phyloP scores from a whole-genome alignment of 306 rosid genomes.

The Cucurbita maxima region DNA sequence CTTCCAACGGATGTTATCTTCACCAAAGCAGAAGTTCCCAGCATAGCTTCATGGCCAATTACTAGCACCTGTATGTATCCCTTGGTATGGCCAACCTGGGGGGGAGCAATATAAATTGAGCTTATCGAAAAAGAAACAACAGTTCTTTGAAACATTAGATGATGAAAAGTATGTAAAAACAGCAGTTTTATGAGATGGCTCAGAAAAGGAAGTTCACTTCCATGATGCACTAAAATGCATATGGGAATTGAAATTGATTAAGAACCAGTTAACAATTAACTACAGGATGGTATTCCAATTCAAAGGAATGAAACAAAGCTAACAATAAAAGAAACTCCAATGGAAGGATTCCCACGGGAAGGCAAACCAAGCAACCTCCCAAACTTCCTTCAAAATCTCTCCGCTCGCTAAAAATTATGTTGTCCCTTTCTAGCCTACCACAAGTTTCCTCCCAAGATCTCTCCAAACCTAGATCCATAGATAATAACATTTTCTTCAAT shows the following conservation, averaged over 20 bases:
- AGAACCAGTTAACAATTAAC: not conserved
- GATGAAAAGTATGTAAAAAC: not conserved
- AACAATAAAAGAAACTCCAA: too few relatives aligned
- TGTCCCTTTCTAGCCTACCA: too few relatives aligned
- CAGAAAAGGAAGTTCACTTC: conserved; percentile 1
- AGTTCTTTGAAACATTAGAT: not conserved
- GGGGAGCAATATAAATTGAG: conserved; percentile 14
- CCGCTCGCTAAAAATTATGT: too few relatives aligned
- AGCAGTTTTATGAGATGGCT: not conserved
- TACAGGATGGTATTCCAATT: too few relatives aligned
- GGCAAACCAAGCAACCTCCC: too few relatives aligned
- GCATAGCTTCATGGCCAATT: conserved; percentile 48
- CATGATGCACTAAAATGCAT: not conserved
- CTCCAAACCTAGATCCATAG: too few relatives aligned
- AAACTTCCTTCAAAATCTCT: too few relatives aligned
- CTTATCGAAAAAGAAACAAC: conserved; percentile 5
- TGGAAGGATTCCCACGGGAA: too few relatives aligned
- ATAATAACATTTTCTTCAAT: not conserved
- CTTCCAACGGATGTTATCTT: conserved; percentile 77
- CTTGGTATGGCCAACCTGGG: conserved; percentile 93
- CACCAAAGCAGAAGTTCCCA: conserved; percentile 74
- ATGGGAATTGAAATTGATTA: not conserved
- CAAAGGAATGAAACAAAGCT: too few relatives aligned
- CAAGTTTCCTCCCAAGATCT: too few relatives aligned
- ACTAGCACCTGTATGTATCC: conserved; percentile 89